Evolutionary conservation across 2,329 filamentous ascomycete species (phyloP).

Genomic region (Emydomyces testavorans): DNA sequence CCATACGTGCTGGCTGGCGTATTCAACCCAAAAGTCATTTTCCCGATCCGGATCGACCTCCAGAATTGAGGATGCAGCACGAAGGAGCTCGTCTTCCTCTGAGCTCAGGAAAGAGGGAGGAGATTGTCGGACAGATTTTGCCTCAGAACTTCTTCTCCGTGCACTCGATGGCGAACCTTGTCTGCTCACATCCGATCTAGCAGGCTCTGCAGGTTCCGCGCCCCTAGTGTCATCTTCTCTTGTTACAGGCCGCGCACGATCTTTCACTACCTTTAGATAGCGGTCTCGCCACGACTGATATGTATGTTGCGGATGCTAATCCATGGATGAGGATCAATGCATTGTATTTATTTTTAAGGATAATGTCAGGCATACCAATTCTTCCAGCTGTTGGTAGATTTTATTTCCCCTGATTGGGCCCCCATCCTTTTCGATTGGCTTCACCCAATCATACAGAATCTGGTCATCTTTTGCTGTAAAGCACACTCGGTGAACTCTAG

Average conservation of each 20-base stretch:
- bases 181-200: neutral
- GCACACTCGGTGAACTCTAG: slow-evolving; percentile 24
- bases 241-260: slow-evolving; percentile 27
- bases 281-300: slow-evolving; percentile 41
- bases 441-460: slow-evolving; percentile 35
- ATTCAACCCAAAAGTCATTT: slow-evolving; percentile 20
- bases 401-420: slow-evolving; percentile 31
- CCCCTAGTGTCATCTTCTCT: slow-evolving; percentile 4
- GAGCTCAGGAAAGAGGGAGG: slow-evolving; percentile 16
- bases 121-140: neutral
- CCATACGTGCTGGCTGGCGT: slow-evolving; percentile 18
- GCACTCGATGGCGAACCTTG: neutral
- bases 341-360: neutral
- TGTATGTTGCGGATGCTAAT: slow-evolving; percentile 35
- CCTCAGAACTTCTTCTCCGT: neutral
- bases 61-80: slow-evolving; percentile 18
- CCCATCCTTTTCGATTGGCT: slow-evolving; percentile 25
- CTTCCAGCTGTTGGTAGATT: slow-evolving; percentile 37
- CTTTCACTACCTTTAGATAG: slow-evolving; percentile 34
- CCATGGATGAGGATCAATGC: neutral
- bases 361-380: slow-evolving; percentile 24
- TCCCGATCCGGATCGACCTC: slow-evolving; percentile 16
- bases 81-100: slow-evolving; percentile 20
- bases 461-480: slow-evolving; percentile 38
- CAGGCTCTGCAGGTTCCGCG: neutral